Conservation (phyloP, 129 eudicot genomes). For the Arctium lappa region DNA sequence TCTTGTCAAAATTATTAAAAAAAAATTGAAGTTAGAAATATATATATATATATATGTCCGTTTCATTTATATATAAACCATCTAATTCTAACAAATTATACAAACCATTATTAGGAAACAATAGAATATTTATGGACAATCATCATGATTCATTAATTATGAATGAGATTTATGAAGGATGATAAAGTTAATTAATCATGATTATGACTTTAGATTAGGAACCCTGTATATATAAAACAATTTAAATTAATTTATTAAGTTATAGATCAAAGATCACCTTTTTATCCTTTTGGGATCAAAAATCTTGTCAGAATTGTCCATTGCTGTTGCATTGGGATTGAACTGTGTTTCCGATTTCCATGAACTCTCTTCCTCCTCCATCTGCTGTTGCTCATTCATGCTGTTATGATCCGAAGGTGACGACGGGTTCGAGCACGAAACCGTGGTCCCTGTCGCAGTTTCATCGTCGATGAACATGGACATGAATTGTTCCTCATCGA, state of each 20-base stretch:
- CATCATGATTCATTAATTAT: too few relatives aligned
- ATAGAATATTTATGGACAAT: too few relatives aligned
- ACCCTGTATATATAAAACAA: background rate
- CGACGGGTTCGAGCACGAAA: conserved; percentile 69
- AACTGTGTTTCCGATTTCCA: conserved; percentile 42
- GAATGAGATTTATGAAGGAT: too few relatives aligned
- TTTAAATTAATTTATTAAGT: background rate
- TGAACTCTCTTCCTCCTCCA: conserved; percentile 70
- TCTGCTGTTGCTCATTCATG: conserved; percentile 47
- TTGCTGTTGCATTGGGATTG: conserved; percentile 31
- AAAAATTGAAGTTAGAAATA: background rate
- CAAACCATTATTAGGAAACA: too few relatives aligned
- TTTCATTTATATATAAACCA: too few relatives aligned
- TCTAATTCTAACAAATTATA: too few relatives aligned
- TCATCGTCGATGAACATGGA: conserved; percentile 71
- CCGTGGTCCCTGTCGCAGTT: conserved; percentile 28
- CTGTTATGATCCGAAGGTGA: conserved; percentile 78
- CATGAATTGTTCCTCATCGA: conserved; percentile 91
- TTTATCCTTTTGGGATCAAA: conserved; percentile 90
- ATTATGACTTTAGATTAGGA: too few relatives aligned
- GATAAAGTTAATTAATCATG: too few relatives aligned
- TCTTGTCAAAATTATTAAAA: conserved; percentile 16
- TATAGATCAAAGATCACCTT: conserved; percentile 39
- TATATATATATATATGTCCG: background rate
- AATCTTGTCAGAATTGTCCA: conserved; percentile 52